Evolutionary conservation across 306 rosid genomes (phyloP), one percentile per base, ranked within the genome.

Genomic region (Medicago arabica): DNA sequence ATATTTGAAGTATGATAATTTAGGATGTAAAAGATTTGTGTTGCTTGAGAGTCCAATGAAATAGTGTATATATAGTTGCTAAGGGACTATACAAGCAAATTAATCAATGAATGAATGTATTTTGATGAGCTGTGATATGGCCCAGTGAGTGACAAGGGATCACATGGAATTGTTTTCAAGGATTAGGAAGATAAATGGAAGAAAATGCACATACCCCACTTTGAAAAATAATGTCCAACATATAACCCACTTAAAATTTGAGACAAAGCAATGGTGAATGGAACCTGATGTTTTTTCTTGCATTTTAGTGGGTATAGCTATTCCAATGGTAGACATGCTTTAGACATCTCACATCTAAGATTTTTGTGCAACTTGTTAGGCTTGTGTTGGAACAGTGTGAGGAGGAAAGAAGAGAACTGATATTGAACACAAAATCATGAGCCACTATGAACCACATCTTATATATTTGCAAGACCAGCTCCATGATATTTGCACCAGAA

Each of bases 31-130:
- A 64, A 16, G 69, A 41, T 17, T 57, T 74, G 25, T 67, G 75
- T 28, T 72, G 70, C 47, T 67, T 67, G 54, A 55, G 43, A 70
- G 19, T 18, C 3, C 47, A 67, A 76, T 60, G 46, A 62, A 62
- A 44, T 14, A 36, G 34, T 18, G 66, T 72, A 76, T 77, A 76
- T 76, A 80, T 80, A 81, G 67, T 7, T 62, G 54, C 51, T 44
- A 55, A 66, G 66, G 9, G 72, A 11, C 18, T 17, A 10, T 49
- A 14, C 8, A 62, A 66, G 66, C 9, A 40, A 14, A 65, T 19
- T 36, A 41, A 9, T 19, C 46, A 44, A 17, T 49, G 60, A 34
- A 21, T 21, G 23, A 0, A 10, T 41, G 46, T 9, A 43, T 34
- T 25, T 65, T 19, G 47, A 7, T 39, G 57, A 25, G 49, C 40